A percentile compares a stretch with the other conserved stretches of the same genome.
These are phyloP conservation scores for Neurospora sp. DNA, from an alignment of 2,329 filamentous ascomycete genomes.

Conservation along the genomic window DNA sequence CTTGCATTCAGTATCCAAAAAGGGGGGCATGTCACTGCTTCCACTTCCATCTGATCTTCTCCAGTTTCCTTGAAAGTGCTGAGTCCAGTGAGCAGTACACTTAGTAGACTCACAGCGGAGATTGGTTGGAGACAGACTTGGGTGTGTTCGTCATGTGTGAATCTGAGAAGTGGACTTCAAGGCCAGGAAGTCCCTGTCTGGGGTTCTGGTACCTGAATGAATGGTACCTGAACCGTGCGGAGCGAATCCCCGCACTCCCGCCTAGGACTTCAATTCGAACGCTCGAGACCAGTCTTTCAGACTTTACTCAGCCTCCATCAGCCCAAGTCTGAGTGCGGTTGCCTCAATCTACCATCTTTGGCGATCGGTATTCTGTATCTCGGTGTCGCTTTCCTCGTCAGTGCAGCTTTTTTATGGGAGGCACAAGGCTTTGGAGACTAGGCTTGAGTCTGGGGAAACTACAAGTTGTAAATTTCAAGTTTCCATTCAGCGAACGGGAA, in stretches of 20 bases:
- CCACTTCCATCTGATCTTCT: not conserved
- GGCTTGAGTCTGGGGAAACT: not conserved
- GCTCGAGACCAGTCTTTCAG: not conserved
- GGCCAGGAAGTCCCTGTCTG: not conserved
- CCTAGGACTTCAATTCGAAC: not conserved
- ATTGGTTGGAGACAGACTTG: not conserved
- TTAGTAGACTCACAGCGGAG: not conserved
- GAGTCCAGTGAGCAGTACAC: not conserved
- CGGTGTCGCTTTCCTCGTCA: not conserved
- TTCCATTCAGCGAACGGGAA: not conserved
- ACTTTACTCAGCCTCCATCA: not conserved
- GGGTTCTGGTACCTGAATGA: not conserved
- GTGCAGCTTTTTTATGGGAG: not conserved
- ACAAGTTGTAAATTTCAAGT: not conserved
- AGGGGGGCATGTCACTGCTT: not conserved
- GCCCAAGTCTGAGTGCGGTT: not conserved
- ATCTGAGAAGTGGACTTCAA: not conserved
- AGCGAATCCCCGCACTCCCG: not conserved
- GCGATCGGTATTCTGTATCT: not conserved
- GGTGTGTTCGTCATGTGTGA: not conserved
- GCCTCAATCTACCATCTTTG: not conserved
- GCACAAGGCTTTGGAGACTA: not conserved
- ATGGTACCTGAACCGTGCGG: not conserved
- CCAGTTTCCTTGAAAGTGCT: not conserved
- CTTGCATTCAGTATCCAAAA: not conserved